These are phyloP conservation scores for Vitis hybrid DNA, from an alignment of 177 flowering plant species.

Conservation along the genomic window DNA sequence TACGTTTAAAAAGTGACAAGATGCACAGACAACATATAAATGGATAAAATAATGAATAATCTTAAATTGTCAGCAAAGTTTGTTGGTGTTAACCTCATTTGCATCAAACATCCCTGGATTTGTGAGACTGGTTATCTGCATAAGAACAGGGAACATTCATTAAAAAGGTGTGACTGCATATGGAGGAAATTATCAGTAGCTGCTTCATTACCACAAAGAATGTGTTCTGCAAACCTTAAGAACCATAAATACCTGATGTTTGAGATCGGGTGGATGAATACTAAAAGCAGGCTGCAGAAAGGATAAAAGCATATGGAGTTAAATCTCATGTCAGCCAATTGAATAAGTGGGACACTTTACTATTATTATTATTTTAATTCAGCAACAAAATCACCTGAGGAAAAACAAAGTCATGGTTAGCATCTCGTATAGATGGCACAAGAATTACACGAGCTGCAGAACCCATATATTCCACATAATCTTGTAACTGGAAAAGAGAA, in stretches of 20 bases:
- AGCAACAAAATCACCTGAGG: constrained; percentile 69
- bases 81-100: constrained; percentile 59
- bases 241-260: constrained; percentile 57
- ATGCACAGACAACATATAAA: background rate
- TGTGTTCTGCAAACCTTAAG: background rate
- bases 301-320: background rate
- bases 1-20: too few species aligned
- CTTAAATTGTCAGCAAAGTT: background rate
- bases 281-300: constrained; percentile 80
- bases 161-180: background rate
- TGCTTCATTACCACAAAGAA: background rate
- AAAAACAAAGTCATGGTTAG: constrained; percentile 89
- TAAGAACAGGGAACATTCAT: constrained; percentile 5
- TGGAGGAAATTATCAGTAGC: background rate
- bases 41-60: background rate
- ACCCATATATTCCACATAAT: constrained; percentile 83
- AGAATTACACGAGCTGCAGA: constrained; percentile 69
- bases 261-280: constrained; percentile 43
- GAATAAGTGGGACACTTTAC: background rate
- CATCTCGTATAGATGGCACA: constrained; percentile 90
- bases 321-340: background rate
- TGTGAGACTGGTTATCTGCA: constrained; percentile 66
- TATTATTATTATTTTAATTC: background rate
- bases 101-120: constrained; percentile 80
- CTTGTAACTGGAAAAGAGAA: constrained; percentile 66